Base-by-base conservation (phyloP, 73 alveolate species). In the Paramecium sexaurelia region DNA sequence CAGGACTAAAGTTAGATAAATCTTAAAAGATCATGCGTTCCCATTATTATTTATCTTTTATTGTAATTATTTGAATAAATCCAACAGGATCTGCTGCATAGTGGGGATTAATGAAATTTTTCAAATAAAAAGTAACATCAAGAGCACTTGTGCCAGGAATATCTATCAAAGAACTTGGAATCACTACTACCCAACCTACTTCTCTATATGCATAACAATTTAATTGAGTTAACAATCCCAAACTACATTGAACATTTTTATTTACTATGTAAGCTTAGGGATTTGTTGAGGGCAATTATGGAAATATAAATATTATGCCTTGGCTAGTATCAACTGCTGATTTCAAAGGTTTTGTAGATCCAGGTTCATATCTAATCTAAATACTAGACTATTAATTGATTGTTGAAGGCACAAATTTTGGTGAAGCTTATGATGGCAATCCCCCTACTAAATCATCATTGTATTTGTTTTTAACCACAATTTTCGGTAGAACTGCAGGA, bases 121-220 rank as follows among this genome's bases (percentile, higher is more conserved):
- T 41, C 10, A 78, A 40, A 40, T 41, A 41, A 45, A 78, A 78
- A 8, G 90, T 78, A 13, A 43, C 71, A 78, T 78, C 90, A 17
- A 78, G 9, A 9, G 90, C 69, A 29, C 75, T 33, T 78, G 90
- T 17, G 39, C 43, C 75, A 7, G 90, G 90, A 7, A 78, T 19
- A 20, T 43, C 33, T 24, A 61, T 29, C 26, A 29, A 24, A 40
- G 43, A 2, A 20, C 33, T 26, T 39, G 43, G 43, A 24, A 41
- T 41, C 4, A 78, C 55, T 24, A 78, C 68, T n/a, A 78, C 73
- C 90, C 90, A 78, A 6, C 90, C 90, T 7, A 78, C 68, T 78
- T 78, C 90, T 43, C 73, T 78, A 78, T 78, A 78, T 36, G 90
- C 90, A 78, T 78, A 78, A 45, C 90, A 78, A 40, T 32, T 78